Evolutionary conservation across 1,284 basidiomycete species (phyloP), one percentile per base, ranked within the genome.

Genomic region (Thecaphora thlaspeos): DNA sequence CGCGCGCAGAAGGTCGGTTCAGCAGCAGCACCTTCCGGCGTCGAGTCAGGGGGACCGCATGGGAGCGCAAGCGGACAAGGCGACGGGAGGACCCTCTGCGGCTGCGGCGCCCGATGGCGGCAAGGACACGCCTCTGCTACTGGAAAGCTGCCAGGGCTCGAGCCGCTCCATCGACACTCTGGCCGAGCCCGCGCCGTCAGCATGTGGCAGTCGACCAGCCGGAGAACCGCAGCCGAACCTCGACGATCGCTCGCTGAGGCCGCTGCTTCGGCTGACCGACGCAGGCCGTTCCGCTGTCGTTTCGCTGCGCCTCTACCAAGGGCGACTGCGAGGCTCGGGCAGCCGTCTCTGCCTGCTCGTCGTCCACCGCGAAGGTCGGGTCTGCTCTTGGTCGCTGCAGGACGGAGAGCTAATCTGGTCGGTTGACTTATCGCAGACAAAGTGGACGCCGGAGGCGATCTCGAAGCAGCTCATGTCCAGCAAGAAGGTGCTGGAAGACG

Each of bases 351-450:
- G 17, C 32, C 26, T 69, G 19, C 30, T 61, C 3, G 51, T 57
- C 8, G 47, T 63, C 1, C 67, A 69, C 24, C 52, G 56, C n/a
- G 63, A 61, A 8, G 67, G 67, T 4, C 39, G 23, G 9, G 43
- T 65, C 24, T 60, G 55, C 0, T 12, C 60, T 15, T 69, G 67
- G 67, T 66, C 59, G 3, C 17, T 63, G 4, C 14, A 41, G 7
- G 56, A 59, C 36, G 67, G 55, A n/a, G 34, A 43, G 4, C 43
- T 51, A 41, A 40, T 59, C 26, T 61, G 58, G 56, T 48, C 58
- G 23, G 21, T 48, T 17, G 55, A 69, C n/a, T 38, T 69, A 4
- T 45, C 55, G 43, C 28, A 53, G 17, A n/a, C 44, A 5, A 45
- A 50, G 22, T 19, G 22, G 2, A 61, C 47, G 41, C 46, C 52